A percentile compares a stretch with the other conserved stretches of the same genome.
phyloP scores from a whole-genome alignment of 75 land plant species.

The Pinus tabuliformis region DNA sequence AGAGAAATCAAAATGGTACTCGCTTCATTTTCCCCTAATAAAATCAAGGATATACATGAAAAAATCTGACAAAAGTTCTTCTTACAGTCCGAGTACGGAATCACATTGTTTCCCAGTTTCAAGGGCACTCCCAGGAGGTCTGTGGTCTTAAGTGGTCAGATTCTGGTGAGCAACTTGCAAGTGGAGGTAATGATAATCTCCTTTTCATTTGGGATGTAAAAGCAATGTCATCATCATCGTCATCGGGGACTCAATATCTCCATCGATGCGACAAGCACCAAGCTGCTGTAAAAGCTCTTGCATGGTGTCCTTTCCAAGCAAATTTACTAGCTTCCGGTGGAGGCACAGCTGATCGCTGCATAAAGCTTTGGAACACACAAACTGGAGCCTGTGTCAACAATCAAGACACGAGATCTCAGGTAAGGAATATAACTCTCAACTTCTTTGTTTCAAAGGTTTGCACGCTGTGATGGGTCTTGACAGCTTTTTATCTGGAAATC shows the following conservation, averaged over 20 bases:
- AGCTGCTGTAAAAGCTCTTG: constrained; percentile 79
- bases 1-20: too few relatives aligned
- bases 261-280: constrained; percentile 20
- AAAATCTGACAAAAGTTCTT: background rate
- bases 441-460: background rate
- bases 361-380: constrained; percentile 80
- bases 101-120: constrained; percentile 13
- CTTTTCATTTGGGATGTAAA: constrained; percentile 79
- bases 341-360: constrained; percentile 62
- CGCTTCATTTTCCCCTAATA: too few relatives aligned
- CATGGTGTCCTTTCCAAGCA: constrained; percentile 70
- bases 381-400: constrained; percentile 49
- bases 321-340: constrained; percentile 76
- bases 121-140: constrained; percentile 53
- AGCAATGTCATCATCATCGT: constrained; percentile 16
- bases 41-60: too few relatives aligned
- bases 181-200: constrained; percentile 88
- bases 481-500: background rate
- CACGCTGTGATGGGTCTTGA: background rate
- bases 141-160: constrained; percentile 74
- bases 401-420: constrained; percentile 62
- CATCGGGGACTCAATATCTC: background rate
- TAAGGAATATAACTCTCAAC: constrained; percentile 9
- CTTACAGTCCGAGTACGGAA: constrained; percentile 43
- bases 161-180: constrained; percentile 72